These are phyloP conservation scores for Discostella stelligera DNA, from an alignment of 352 stramenopile species.

Conservation along the genomic window DNA sequence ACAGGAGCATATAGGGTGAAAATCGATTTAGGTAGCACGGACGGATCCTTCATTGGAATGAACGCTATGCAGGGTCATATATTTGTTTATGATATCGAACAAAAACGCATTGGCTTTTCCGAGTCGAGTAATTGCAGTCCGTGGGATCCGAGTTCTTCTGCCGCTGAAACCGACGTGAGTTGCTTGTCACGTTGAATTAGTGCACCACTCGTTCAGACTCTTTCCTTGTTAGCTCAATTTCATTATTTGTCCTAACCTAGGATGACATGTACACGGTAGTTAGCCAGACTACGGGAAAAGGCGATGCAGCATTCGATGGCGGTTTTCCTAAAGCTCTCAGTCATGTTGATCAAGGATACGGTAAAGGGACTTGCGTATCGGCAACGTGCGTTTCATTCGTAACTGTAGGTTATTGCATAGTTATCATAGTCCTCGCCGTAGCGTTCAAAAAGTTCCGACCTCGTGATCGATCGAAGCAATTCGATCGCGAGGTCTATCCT, in stretches of 20 bases:
- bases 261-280: constrained; percentile 7
- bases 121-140: constrained; percentile 47
- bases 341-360: not conserved
- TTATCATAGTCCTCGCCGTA: constrained; percentile 38
- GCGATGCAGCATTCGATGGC: not conserved
- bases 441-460: constrained; percentile 39
- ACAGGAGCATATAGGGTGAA: constrained; percentile 59
- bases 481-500: constrained; percentile 18
- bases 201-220: not conserved
- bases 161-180: constrained; percentile 42
- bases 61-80: constrained; percentile 84
- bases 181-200: constrained; percentile 23
- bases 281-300: not conserved
- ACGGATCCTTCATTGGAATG: constrained; percentile 74
- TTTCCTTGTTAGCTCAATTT: not conserved
- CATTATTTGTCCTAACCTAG: not conserved
- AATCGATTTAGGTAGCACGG: constrained; percentile 71
- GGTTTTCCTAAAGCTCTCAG: not conserved
- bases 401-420: constrained; percentile 49
- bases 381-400: constrained; percentile 60
- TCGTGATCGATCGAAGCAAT: constrained; percentile 37
- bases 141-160: constrained; percentile 14
- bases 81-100: constrained; percentile 75
- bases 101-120: constrained; percentile 67
- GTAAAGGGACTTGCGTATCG: constrained; percentile 24